These are phyloP conservation scores for Trichoderma endophyticum DNA, from an alignment of 2,329 filamentous ascomycete genomes.

Conservation along the genomic window DNA sequence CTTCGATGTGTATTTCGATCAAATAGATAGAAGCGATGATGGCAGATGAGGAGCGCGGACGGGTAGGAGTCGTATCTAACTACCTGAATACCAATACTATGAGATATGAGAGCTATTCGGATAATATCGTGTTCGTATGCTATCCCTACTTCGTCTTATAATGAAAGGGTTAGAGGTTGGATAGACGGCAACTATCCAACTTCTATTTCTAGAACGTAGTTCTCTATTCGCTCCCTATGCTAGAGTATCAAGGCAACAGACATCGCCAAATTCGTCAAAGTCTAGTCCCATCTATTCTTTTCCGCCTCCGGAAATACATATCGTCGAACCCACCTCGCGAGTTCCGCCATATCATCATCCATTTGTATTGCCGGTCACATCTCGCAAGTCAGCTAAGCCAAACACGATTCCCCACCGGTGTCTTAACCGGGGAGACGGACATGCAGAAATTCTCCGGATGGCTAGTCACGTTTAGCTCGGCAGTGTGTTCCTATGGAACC, in stretches of 20 bases:
- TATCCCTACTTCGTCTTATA: background rate
- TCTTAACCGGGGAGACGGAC: background rate
- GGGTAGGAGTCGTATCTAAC: background rate
- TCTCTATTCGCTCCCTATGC: background rate
- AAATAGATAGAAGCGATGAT: background rate
- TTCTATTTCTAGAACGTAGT: background rate
- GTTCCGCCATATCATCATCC: background rate
- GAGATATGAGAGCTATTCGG: background rate
- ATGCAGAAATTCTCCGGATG: background rate
- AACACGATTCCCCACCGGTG: background rate
- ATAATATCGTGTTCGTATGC: background rate
- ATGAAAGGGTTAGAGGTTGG: background rate
- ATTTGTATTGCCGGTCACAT: background rate
- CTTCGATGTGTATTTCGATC: background rate
- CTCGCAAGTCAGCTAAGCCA: background rate
- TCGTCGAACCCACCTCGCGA: background rate
- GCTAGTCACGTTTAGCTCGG: background rate
- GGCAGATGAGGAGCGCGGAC: background rate
- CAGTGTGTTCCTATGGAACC: background rate
- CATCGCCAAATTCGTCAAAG: background rate
- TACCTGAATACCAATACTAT: background rate
- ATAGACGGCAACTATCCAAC: background rate
- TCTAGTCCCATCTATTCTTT: background rate
- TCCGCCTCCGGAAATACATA: background rate
- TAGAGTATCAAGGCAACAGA: background rate